Percentiles rank a stretch among this genome's conserved stretches.
Evolutionary conservation across 345 rosid genomes (phyloP).

Genomic region (Populus davidiana): DNA sequence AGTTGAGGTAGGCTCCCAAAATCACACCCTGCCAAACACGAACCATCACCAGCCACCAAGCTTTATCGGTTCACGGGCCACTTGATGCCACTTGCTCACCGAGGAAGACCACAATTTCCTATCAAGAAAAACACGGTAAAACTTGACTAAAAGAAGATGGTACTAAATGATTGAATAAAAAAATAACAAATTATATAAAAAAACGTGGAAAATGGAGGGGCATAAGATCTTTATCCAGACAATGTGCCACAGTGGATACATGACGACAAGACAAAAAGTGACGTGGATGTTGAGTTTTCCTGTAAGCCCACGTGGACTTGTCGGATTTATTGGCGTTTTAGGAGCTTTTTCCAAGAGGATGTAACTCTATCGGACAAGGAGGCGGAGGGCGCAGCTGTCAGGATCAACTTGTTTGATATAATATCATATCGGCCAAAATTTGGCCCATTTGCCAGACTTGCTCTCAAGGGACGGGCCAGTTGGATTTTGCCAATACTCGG

Average conservation of each 20-base stretch:
- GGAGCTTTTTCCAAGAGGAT: not conserved
- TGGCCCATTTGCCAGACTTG: not conserved
- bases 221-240: conserved; percentile 3
- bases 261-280: not conserved
- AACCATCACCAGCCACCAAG: not conserved
- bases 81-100: not conserved
- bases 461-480: not conserved
- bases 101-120: not conserved
- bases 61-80: not conserved
- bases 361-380: not conserved
- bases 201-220: not conserved
- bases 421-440: not conserved
- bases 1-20: too few species aligned
- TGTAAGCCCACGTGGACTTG: conserved; percentile 22
- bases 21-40: not conserved
- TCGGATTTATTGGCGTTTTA: conserved; percentile 7
- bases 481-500: not conserved
- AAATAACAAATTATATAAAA: not conserved
- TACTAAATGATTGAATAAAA: not conserved
- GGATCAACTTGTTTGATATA: not conserved
- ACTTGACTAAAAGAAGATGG: not conserved
- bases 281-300: conserved; percentile 17
- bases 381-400: not conserved
- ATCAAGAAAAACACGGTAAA: not conserved
- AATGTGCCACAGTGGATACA: not conserved